phyloP scores from a whole-genome alignment of 805 yeast species.

The Ogataea degrootiae region DNA sequence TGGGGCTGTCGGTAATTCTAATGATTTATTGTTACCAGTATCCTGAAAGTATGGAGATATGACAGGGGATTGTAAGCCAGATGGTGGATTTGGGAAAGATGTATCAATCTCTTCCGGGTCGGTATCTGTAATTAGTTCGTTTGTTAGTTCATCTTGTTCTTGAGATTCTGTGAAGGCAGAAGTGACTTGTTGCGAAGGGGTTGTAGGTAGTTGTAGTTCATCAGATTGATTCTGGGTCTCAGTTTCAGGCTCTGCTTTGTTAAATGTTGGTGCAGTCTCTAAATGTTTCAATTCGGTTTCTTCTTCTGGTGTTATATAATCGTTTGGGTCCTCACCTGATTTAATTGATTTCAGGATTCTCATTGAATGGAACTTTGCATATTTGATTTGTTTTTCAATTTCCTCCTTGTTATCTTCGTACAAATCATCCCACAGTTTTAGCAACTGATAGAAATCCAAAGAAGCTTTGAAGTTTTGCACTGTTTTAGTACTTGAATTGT shows the following conservation, averaged over 20 bases:
- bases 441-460: constrained; percentile 46
- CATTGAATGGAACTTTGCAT: constrained; percentile 58
- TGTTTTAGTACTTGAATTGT: constrained; percentile 40
- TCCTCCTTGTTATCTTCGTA: constrained; percentile 16
- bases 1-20: constrained; percentile 13
- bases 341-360: constrained; percentile 48
- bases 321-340: constrained; percentile 55
- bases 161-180: neutral
- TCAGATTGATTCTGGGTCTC: neutral
- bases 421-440: constrained; percentile 38
- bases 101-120: constrained; percentile 2
- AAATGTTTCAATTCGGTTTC: constrained; percentile 18
- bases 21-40: neutral
- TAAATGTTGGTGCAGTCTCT: constrained; percentile 1
- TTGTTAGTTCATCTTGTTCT: neutral
- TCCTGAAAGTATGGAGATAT: neutral
- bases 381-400: constrained; percentile 41
- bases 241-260: neutral
- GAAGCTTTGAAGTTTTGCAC: constrained; percentile 51
- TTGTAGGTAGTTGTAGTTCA: constrained; percentile 6
- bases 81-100: constrained; percentile 11
- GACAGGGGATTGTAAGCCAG: constrained; percentile 7
- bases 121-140: constrained; percentile 1
- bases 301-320: constrained; percentile 38
- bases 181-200: constrained; percentile 3